phyloP scores from a whole-genome alignment of 2,329 filamentous ascomycete species.

The Paramyrothecium sp. region DNA sequence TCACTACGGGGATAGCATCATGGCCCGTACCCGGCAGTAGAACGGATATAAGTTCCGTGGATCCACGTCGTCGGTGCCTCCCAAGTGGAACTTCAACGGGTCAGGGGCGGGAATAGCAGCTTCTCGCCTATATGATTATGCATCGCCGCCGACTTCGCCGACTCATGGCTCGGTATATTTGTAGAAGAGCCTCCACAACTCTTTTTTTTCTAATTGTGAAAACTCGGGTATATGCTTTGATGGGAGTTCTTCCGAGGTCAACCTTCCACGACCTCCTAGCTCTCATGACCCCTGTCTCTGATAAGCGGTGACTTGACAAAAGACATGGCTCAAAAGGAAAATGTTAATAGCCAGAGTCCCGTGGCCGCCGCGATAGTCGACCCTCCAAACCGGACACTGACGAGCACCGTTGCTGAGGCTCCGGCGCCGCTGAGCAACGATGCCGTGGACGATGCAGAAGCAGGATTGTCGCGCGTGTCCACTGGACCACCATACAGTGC shows the following conservation, averaged over 20 bases:
- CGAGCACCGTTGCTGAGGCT: background rate
- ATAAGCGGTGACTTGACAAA: no score
- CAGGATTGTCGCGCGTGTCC: conserved; percentile 12
- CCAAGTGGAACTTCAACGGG: background rate
- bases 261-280: no score
- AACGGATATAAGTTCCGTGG: background rate
- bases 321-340: background rate
- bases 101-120: background rate
- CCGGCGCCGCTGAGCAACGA: conserved; percentile 3
- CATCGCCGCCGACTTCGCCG: background rate
- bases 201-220: background rate
- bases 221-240: background rate
- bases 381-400: background rate
- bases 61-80: background rate
- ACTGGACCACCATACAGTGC: conserved; percentile 24
- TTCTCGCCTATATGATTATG: background rate
- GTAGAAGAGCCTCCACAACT: background rate
- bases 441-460: conserved; percentile 15
- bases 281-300: no score
- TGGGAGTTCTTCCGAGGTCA: background rate
- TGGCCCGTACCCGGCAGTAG: background rate
- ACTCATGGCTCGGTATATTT: background rate
- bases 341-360: background rate
- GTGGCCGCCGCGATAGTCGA: background rate
- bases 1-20: background rate